Percentiles rank a stretch among this genome's conserved stretches.
phyloP scores from a whole-genome alignment of 83 land plant genomes.

The Thuja plicata region DNA sequence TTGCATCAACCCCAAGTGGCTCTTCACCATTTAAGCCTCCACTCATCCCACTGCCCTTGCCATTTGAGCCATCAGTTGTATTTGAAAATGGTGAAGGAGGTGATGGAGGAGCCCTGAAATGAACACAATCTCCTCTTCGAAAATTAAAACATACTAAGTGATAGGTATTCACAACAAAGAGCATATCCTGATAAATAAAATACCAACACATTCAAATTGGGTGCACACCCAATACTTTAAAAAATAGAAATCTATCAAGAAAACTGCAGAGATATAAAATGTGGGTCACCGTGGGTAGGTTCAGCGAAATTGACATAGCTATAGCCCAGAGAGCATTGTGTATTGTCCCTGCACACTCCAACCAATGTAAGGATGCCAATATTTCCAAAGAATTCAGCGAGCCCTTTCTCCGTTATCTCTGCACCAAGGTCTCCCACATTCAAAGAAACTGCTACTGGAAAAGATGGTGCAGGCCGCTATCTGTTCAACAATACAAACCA shows the following conservation, averaged over 20 bases:
- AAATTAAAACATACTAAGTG: background rate
- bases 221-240: too few species aligned
- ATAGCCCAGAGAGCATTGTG: slow-evolving; percentile 60
- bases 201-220: background rate
- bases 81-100: slow-evolving; percentile 23
- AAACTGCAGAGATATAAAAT: background rate
- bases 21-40: slow-evolving; percentile 16
- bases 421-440: slow-evolving; percentile 75
- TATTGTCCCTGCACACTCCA: slow-evolving; percentile 55
- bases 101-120: slow-evolving; percentile 66
- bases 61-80: slow-evolving; percentile 15
- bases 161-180: background rate
- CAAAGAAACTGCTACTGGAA: slow-evolving; percentile 34
- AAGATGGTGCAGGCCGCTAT: slow-evolving; percentile 23
- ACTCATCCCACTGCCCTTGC: slow-evolving; percentile 16
- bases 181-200: background rate
- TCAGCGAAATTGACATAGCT: slow-evolving; percentile 74
- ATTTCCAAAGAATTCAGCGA: slow-evolving; percentile 47
- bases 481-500: too few species aligned
- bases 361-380: slow-evolving; percentile 50
- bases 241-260: background rate
- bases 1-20: slow-evolving; percentile 57
- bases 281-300: slow-evolving; percentile 48
- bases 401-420: slow-evolving; percentile 42
- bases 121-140: background rate